These are phyloP conservation scores for Nasturtium officinale DNA, from an alignment of 345 rosid genomes.

Conservation along the genomic window DNA sequence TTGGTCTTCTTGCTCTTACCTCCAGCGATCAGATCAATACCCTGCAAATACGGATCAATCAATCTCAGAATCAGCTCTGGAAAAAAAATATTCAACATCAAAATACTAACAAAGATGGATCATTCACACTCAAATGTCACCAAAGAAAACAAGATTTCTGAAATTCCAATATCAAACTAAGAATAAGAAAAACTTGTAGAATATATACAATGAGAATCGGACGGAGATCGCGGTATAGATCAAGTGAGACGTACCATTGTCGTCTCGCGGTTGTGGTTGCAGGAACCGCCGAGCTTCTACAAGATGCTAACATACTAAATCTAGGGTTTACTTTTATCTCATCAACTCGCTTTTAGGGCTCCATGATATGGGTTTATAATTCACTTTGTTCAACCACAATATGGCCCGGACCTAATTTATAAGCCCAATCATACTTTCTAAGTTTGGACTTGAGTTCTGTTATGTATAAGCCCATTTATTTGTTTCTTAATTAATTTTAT, in stretches of 20 bases:
- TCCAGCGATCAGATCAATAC: conserved; percentile 92
- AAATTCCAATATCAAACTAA: background rate
- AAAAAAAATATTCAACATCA: background rate
- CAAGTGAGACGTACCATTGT: conserved; percentile 20
- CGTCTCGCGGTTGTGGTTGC: conserved; percentile 7
- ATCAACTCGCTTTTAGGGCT: conserved; percentile 18
- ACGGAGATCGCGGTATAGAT: background rate
- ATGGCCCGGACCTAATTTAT: background rate
- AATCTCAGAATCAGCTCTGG: background rate
- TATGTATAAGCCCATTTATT: background rate
- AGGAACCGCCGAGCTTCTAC: conserved; percentile 8
- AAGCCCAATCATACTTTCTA: conserved; percentile 3
- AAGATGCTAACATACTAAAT: background rate
- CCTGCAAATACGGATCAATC: conserved; percentile 50
- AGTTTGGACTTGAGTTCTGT: background rate
- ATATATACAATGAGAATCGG: background rate
- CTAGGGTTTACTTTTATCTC: conserved; percentile 17
- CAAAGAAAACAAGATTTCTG: background rate
- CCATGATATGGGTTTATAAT: background rate
- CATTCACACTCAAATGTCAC: background rate
- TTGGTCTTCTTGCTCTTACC: conserved; percentile 94
- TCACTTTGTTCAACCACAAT: background rate
- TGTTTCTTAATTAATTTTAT: too few relatives aligned
- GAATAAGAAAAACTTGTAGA: background rate
- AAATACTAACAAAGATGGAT: background rate